Evolutionary conservation across 116 monocot genomes (phyloP), one percentile per base, ranked within the genome.

Genomic region (Trichopus zeylanicus): DNA sequence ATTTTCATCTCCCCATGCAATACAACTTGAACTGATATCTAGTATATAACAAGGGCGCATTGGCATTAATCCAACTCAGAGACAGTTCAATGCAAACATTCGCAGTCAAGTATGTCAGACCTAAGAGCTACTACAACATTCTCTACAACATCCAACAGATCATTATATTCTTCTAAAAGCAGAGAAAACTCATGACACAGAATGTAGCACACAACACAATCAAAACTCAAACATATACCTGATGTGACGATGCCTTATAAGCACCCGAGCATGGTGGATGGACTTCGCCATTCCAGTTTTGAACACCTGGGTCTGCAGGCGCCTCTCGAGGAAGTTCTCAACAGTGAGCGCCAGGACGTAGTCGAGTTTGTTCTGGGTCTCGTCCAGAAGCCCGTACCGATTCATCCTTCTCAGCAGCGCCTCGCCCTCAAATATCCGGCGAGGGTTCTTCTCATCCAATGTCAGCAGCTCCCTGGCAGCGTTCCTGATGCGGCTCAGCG

Each of bases 241-340:
- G 55, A 84, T 84, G 51, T 84, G 84, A 21, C 79, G 76, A 63
- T 84, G 84, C 58, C 79, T 69, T 55, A 84, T 84, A 25, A 84
- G 76, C 0, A 84, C 79, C 28, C 79, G 67, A 32, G 79, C 84
- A 76, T 84, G 84, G 64, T 84, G 84, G 56, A 84, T 84, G 9
- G 84, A 84, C 35, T 84, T 84, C 25, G 79, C 84, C 84, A 79
- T 84, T 3, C 84, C 84, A 55, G 79, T 67, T 55, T 84, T 84
- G 72, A 84, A 84, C 25, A 84, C 79, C 29, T 67, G 75, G 11
- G 79, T 84, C 66, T 84, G 84, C 15, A 84, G 84, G 19, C 76
- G 60, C 6, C 84, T 69, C 63, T 84, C 79, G 0, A 84, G 79
- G 59, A 84, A 84, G 69, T 84, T 79, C 73, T 84, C 84, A 37